These are phyloP conservation scores for Euclidium syriacum DNA, from an alignment of 345 rosid genomes.

Conservation along the genomic window DNA sequence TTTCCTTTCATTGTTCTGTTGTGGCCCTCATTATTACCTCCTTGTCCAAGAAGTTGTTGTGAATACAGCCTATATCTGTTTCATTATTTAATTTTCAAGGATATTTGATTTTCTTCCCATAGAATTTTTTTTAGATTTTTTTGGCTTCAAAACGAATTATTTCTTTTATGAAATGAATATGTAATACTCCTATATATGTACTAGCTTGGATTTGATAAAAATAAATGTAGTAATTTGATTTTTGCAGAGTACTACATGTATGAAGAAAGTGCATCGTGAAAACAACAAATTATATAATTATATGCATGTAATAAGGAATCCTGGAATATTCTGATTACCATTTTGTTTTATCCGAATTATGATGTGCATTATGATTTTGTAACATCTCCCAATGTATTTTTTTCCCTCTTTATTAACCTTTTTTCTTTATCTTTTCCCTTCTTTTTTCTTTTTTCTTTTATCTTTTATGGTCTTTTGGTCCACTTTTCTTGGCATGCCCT, in stretches of 20 bases:
- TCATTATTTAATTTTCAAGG: no score
- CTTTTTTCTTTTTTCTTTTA: background rate
- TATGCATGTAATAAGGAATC: constrained; percentile 11
- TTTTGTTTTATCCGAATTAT: constrained; percentile 14
- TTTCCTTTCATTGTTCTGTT: background rate
- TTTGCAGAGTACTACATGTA: background rate
- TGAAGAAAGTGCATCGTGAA: constrained; percentile 6
- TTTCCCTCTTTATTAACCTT: background rate
- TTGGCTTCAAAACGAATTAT: no score
- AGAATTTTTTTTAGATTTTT: no score
- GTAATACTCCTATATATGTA: no score
- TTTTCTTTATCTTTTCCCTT: constrained; percentile 5
- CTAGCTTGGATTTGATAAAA: background rate
- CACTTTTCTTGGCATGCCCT: constrained; percentile 32
- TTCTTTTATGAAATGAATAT: no score
- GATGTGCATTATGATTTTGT: background rate
- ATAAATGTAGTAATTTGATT: background rate
- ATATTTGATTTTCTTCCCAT: no score
- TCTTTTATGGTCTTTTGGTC: constrained; percentile 31
- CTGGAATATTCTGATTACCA: constrained; percentile 13
- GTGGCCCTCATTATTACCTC: constrained; percentile 21
- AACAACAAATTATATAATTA: background rate
- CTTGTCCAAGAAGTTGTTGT: constrained; percentile 26
- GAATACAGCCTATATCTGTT: constrained; percentile 10
- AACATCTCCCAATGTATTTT: constrained; percentile 21